These are phyloP conservation scores for Cyclotella cryptica DNA, from an alignment of 108 stramenopile species.

Conservation along the genomic window DNA sequence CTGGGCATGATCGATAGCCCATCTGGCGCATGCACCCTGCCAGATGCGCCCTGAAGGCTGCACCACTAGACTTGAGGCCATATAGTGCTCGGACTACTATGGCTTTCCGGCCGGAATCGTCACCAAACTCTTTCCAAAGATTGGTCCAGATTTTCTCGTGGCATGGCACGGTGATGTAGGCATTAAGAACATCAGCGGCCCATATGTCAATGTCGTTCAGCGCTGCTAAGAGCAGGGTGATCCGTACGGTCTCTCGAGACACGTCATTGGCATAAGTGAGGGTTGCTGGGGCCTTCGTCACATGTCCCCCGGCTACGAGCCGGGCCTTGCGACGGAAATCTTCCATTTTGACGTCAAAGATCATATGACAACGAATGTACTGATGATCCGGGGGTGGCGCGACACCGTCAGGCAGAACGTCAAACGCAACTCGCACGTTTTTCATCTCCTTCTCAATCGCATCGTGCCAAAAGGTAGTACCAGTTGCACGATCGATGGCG, in stretches of 20 bases:
- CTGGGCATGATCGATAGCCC: too few species aligned
- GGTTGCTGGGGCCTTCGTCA: neutral
- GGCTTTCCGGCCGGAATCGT: neutral
- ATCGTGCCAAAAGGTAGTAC: neutral
- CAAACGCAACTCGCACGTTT: neutral
- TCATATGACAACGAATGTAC: conserved; percentile 13
- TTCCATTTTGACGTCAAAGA: conserved; percentile 19
- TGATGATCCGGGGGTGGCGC: conserved; percentile 2
- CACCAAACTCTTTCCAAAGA: neutral
- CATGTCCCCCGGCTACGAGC: conserved; percentile 56
- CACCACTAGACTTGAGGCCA: too few species aligned
- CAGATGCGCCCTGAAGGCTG: too few species aligned
- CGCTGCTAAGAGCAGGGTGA: neutral
- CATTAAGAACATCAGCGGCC: neutral
- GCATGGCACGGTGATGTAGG: neutral
- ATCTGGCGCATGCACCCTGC: too few species aligned
- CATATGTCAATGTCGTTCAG: conserved; percentile 5
- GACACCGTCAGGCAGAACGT: neutral
- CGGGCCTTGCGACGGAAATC: conserved; percentile 54
- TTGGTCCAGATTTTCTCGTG: neutral
- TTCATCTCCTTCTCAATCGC: neutral
- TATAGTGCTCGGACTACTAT: neutral
- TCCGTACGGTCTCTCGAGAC: neutral
- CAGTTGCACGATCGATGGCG: neutral
- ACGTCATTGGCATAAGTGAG: neutral